Evolutionary conservation across 2,329 filamentous ascomycete genomes (phyloP).

Genomic region (Claviceps sp.): DNA sequence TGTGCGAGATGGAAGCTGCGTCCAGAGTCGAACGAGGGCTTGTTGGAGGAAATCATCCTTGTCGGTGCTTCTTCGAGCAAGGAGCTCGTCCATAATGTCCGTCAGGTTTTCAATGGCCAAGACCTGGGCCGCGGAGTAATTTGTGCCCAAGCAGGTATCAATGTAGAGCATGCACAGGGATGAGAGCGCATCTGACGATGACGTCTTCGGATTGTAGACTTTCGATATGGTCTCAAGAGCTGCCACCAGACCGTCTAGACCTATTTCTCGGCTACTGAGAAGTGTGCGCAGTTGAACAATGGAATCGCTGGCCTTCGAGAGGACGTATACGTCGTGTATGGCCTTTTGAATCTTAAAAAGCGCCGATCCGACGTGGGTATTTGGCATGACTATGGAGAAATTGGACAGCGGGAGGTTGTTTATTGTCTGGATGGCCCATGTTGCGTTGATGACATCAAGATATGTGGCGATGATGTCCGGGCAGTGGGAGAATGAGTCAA

Average conservation of each 20-base stretch:
- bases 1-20: slow-evolving; percentile 20
- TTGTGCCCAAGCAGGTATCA: slow-evolving; percentile 23
- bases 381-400: slow-evolving; percentile 10
- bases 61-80: slow-evolving; percentile 15
- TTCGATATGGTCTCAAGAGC: slow-evolving; percentile 21
- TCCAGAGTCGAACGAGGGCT: slow-evolving; percentile 28
- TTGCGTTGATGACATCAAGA: slow-evolving; percentile 31
- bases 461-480: slow-evolving; percentile 33
- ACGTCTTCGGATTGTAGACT: slow-evolving; percentile 17
- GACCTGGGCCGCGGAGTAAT: slow-evolving; percentile 31
- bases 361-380: slow-evolving; percentile 16
- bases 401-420: slow-evolving; percentile 9
- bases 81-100: slow-evolving; percentile 27
- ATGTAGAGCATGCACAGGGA: slow-evolving; percentile 30
- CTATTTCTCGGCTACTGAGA: slow-evolving; percentile 16
- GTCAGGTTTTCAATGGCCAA: slow-evolving; percentile 35
- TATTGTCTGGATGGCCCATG: slow-evolving; percentile 19
- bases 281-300: slow-evolving; percentile 14
- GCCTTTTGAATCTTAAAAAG: slow-evolving; percentile 27
- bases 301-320: slow-evolving; percentile 12
- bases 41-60: slow-evolving; percentile 18
- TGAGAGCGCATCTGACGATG: slow-evolving; percentile 13
- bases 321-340: slow-evolving; percentile 23
- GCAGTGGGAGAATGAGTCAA: slow-evolving; percentile 14
- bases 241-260: slow-evolving; percentile 22